phyloP scores from a whole-genome alignment of 805 yeast genomes.

The Ogataea pignaliae region DNA sequence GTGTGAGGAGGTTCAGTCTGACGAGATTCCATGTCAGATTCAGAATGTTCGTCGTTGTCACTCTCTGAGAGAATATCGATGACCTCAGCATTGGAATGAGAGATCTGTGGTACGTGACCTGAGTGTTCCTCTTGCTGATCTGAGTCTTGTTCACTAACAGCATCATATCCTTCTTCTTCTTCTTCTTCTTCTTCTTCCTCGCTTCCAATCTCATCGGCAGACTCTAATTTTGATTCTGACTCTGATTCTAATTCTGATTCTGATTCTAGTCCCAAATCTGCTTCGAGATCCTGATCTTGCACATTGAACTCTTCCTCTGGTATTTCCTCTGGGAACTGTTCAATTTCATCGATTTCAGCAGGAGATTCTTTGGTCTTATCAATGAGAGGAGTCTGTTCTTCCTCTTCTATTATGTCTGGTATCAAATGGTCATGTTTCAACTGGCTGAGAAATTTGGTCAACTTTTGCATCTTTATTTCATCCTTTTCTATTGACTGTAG shows the following conservation, averaged over 20 bases:
- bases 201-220: conserved; percentile 3
- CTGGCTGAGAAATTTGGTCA: conserved; percentile 9
- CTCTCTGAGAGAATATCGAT: no score
- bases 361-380: conserved; percentile 6
- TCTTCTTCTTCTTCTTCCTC: conserved; percentile 3
- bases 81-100: background rate
- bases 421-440: conserved; percentile 8
- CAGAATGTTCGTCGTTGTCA: background rate
- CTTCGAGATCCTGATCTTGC: background rate
- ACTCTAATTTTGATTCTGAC: conserved; percentile 7
- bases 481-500: conserved; percentile 11
- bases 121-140: conserved; percentile 4
- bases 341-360: background rate
- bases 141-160: conserved; percentile 2
- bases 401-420: conserved; percentile 12
- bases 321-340: conserved; percentile 8
- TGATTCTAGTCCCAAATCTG: background rate
- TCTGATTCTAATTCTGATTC: conserved; percentile 7
- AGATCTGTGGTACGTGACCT: background rate
- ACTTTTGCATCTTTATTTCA: conserved; percentile 18
- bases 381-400: conserved; percentile 12
- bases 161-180: conserved; percentile 5
- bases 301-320: conserved; percentile 5
- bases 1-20: background rate
- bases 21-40: background rate